Evolutionary conservation across 1,139 yeast species (phyloP), one percentile per base, ranked within the genome.

Genomic region (Arxiozyma slooffiae): DNA sequence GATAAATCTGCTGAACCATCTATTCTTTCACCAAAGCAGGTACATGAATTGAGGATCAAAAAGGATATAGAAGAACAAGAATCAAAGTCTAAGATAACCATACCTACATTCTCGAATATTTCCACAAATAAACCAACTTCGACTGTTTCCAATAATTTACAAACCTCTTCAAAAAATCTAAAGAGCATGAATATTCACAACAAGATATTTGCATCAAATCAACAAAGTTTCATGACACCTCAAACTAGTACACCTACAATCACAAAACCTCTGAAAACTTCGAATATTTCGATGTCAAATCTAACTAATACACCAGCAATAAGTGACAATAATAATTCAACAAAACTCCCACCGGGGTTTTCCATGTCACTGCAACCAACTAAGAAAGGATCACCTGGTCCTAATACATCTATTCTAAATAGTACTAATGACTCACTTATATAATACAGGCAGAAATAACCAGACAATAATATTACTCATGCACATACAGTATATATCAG

Each of bases 311-410:
- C n/a, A 17, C 44, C 26, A n/a, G 4, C 22, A 30, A 30, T 14
- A 30, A 30, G 14, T 41, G 9, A 17, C 17, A 23, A 9, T 16
- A 40, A 40, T 40, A 18, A 4, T n/a, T 17, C 26, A 14, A 42
- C 34, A 3, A 48, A 53, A 17, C 50, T 63, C n/a, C 71, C 71
- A 22, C 71, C 71, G 1, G 71, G 71, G 14, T 67, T 67, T 46
- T 72, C 66, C 52, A 61, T 52, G 60, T 67, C 61, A 58, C 54
- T 67, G 23, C 66, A 64, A 42, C 71, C 71, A 8, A 60, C 48
- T 46, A 64, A 53, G 46, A 57, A 56, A 30, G 52, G 24, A 8
- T 30, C 43, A 7, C 23, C 44, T 2, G 26, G 30, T 4, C 37
- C 34, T 4, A 38, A 38, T 6, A 34, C 45, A 6, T 40, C 38